A percentile compares a stretch with the other conserved stretches of the same genome.
These are phyloP conservation scores for Colletotrichum sp. DNA, from an alignment of 2,329 filamentous ascomycete genomes.

Conservation along the genomic window DNA sequence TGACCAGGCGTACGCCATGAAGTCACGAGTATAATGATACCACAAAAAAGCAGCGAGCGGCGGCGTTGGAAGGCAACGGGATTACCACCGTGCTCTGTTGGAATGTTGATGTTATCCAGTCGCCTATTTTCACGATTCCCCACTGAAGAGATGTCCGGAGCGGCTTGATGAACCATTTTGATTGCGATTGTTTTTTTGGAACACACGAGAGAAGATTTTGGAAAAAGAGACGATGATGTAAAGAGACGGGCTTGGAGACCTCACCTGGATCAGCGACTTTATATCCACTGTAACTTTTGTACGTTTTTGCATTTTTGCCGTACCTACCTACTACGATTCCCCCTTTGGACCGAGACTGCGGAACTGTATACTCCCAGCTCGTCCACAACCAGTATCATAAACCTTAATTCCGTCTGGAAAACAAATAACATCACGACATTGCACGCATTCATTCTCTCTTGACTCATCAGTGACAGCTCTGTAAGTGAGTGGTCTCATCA, in stretches of 20 bases:
- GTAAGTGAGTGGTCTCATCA: neutral
- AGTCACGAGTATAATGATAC: constrained; percentile 20
- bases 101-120: constrained; percentile 19
- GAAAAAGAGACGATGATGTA: neutral
- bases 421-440: constrained; percentile 17
- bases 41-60: neutral
- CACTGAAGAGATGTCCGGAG: constrained; percentile 11
- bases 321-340: neutral
- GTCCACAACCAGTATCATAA: constrained; percentile 2
- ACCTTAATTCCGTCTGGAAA: constrained; percentile 14
- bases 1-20: constrained; percentile 9
- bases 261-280: constrained; percentile 5
- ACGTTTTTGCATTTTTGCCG: neutral
- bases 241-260: constrained; percentile 5
- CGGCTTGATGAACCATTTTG: constrained; percentile 14
- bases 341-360: neutral
- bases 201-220: neutral
- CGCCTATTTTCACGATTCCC: constrained; percentile 18
- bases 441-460: neutral
- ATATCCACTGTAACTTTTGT: constrained; percentile 4
- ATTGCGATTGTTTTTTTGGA: neutral
- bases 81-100: constrained; percentile 16
- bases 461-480: neutral
- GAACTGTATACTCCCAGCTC: neutral
- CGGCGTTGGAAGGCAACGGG: neutral